Percentiles rank a stretch among this genome's conserved stretches.
Conservation (phyloP, 2,329 filamentous ascomycete species). For the Alternaria atra region DNA sequence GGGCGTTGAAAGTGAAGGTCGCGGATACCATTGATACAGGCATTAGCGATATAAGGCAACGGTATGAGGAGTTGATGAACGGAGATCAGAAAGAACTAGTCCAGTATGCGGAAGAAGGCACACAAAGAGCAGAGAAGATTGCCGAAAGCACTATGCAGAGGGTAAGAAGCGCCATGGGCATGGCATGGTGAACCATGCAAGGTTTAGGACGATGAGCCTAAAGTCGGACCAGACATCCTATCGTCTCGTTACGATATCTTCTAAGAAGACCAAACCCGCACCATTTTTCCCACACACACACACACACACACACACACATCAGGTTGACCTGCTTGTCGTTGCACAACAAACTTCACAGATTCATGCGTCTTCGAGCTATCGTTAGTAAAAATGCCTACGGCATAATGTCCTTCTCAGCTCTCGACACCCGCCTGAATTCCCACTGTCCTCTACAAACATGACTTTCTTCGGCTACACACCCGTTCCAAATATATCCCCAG, state of each 20-base stretch:
- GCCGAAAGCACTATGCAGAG: conserved; percentile 62
- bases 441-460: too few species aligned
- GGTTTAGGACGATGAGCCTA: neutral
- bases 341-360: too few species aligned
- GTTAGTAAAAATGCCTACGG: too few species aligned
- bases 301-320: too few species aligned
- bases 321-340: too few species aligned
- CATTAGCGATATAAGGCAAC: conserved; percentile 64
- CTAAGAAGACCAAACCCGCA: too few species aligned
- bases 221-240: neutral
- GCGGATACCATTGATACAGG: conserved; percentile 65
- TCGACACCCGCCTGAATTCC: too few species aligned
- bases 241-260: neutral
- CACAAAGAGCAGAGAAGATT: conserved; percentile 67
- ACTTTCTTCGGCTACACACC: too few species aligned
- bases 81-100: conserved; percentile 64
- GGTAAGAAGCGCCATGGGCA: conserved; percentile 32
- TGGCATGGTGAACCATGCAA: conserved; percentile 5
- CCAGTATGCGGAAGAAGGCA: conserved; percentile 67
- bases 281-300: too few species aligned
- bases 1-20: conserved; percentile 70
- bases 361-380: too few species aligned
- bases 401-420: too few species aligned
- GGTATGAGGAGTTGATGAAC: conserved; percentile 64
- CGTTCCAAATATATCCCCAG: too few species aligned